phyloP scores from a whole-genome alignment of 2,329 filamentous ascomycete species.

The Curvularia verruculosa region DNA sequence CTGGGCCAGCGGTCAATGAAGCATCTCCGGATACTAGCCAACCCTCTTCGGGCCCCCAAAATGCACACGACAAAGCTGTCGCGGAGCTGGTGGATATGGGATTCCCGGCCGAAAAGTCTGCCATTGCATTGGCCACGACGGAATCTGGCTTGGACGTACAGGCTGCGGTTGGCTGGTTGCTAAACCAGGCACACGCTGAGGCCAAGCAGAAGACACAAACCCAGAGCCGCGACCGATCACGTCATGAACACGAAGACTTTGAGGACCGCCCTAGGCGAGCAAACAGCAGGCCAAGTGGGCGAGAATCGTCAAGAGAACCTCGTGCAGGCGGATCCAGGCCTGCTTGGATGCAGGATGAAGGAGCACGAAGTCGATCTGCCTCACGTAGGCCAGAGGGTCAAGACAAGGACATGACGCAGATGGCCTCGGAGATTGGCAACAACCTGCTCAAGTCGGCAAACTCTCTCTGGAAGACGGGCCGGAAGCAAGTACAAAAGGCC shows the following conservation, averaged over 20 bases:
- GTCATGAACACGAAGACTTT: conserved; percentile 32
- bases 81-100: conserved; percentile 94
- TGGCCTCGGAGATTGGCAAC: conserved; percentile 80
- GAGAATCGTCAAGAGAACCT: conserved; percentile 42
- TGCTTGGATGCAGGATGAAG: conserved; percentile 68
- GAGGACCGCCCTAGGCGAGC: conserved; percentile 35
- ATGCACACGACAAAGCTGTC: conserved; percentile 76
- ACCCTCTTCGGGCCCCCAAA: conserved; percentile 36
- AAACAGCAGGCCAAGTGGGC: conserved; percentile 36
- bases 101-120: conserved; percentile 84
- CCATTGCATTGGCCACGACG: conserved; percentile 77
- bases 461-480: conserved; percentile 90
- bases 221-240: conserved; percentile 36
- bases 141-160: conserved; percentile 81
- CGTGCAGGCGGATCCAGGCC: conserved; percentile 53
- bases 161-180: conserved; percentile 83
- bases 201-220: conserved; percentile 70
- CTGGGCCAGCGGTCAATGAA: conserved; percentile 16
- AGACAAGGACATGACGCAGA: conserved; percentile 78
- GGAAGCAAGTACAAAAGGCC: conserved; percentile 90
- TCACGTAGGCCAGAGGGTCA: conserved; percentile 59
- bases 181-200: conserved; percentile 89
- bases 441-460: conserved; percentile 93
- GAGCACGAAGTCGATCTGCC: conserved; percentile 56
- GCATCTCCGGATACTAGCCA: conserved; percentile 11